phyloP scores from a whole-genome alignment of 2,329 filamentous ascomycete species.

The Calonectria hongkongensis region DNA sequence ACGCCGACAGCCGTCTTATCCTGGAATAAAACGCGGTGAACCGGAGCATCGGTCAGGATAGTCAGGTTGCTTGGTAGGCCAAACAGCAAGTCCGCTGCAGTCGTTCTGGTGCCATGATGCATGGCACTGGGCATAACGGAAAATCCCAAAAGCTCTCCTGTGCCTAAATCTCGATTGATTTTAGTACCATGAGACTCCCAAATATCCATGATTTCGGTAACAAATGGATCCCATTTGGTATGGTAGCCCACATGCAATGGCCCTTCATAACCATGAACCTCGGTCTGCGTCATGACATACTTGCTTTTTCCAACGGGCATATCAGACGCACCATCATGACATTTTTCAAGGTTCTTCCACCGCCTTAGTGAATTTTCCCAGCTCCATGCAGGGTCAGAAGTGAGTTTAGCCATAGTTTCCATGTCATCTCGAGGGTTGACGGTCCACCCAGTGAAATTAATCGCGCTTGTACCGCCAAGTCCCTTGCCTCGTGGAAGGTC shows the following conservation, averaged over 20 bases:
- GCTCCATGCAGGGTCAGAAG: conserved; percentile 72
- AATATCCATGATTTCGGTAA: conserved; percentile 66
- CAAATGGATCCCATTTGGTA: conserved; percentile 68
- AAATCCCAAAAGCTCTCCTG: conserved; percentile 75
- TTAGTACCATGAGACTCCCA: conserved; percentile 69
- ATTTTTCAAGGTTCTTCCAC: conserved; percentile 73
- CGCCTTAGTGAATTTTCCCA: conserved; percentile 73
- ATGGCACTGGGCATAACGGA: conserved; percentile 69
- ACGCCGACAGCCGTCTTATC: conserved; percentile 46
- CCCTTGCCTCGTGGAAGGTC: conserved; percentile 71
- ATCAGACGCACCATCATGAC: conserved; percentile 60
- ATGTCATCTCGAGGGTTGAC: conserved; percentile 76
- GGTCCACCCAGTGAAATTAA: conserved; percentile 74
- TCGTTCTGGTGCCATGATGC: conserved; percentile 68
- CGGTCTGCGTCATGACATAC: conserved; percentile 66
- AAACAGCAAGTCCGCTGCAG: conserved; percentile 69
- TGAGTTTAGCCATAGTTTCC: conserved; percentile 74
- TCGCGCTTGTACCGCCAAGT: conserved; percentile 70
- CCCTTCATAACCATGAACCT: conserved; percentile 70
- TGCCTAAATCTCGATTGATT: conserved; percentile 74
- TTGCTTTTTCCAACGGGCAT: conserved; percentile 63
- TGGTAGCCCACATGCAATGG: conserved; percentile 69
- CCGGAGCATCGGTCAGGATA: conserved; percentile 44
- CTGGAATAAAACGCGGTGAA: conserved; percentile 46
- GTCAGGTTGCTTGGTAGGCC: conserved; percentile 65